Evolutionary conservation across 2,329 filamentous ascomycete genomes (phyloP), one percentile per base, ranked within the genome.

Genomic region (Ramichloridium luteum): DNA sequence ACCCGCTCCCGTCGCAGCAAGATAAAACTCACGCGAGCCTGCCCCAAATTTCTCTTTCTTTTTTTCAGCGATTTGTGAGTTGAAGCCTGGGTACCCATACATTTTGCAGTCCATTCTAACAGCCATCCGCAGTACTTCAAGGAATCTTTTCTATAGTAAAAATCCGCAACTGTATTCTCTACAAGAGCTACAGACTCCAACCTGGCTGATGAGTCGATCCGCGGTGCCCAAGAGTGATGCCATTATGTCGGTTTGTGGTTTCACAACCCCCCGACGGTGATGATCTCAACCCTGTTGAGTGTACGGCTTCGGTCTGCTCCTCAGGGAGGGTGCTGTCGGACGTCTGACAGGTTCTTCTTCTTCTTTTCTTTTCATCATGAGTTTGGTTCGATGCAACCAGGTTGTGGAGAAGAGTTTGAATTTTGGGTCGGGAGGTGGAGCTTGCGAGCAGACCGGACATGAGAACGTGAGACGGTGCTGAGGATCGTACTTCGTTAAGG

Each of bases 61-160:
- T 17, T 25, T 30, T 30, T 28, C 12, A 34, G 29, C 29, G 35
- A 38, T 38, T 23, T 34, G 28, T 28, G 16, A 28, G 23, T 25
- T 2, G 20, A 8, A 17, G 5, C 22, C 28, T 27, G 28, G 3
- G 26, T 26, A 34, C 38, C 32, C 38, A 16, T 31, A 38, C 28
- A 40, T 13, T 35, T 13, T 13, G 10, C n/a, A 4, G 18, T 12
- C 15, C 6, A 10, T 25, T 13, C 34, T 39, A 16, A 39, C 35
- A 18, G 25, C 15, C 17, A 12, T 12, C 27, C 15, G 30, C 34
- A 37, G 22, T 37, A 46, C 43, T 46, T 50, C 48, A 54, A 50
- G 84, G 81, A 86, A 88, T 88, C 82, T 83, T 82, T 92, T 93
- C 80, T 93, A 86, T 85, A 93, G 84, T 86, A 77, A 71, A 82